Base-by-base conservation (phyloP, 805 yeast genomes). In the Cyberlindnera samutprakarnensis region DNA sequence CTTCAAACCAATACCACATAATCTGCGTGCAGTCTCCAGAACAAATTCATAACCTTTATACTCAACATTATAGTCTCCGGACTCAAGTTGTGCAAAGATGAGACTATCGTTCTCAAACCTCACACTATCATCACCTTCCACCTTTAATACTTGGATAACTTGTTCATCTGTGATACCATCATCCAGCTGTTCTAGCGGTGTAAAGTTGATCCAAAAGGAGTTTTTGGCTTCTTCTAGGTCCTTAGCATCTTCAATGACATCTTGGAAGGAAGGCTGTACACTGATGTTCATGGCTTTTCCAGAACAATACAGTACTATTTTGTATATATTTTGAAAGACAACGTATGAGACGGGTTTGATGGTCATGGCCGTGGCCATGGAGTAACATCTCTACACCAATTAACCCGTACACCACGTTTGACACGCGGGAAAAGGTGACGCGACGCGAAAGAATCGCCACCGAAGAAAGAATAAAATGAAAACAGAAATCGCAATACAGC, bases 201-300 rank as follows among this genome's bases (percentile, higher is more conserved):
- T 29, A 21, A 47, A 18, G 32, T 61, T 64, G 13, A 72, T 47
- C 68, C 74, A 74, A 43, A 72, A 68, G 12, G 38, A 31, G 13
- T 60, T 72, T 18, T 46, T 35, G 0, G 23, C 29, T 0, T 40
- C 30, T 2, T 18, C 36, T 0, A 57, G 61, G 1, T 30, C 12
- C 14, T 32, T 33, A 1, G 61, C 63, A 31, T 68, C 76, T 1
- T 41, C 28, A 12, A 71, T 52, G 7, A 64, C 69, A 2, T 66
- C 72, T 17, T 48, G 44, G 35, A 71, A 68, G 7, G 66, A 51
- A 4, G 64, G 56, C 49, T 75, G 79, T 4, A 71, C 23, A 13
- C 35, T 39, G 3, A 43, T 54, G n/a, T 37, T 28, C 6, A 19
- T 18, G 44, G 45, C 37, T n/a, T n/a, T n/a, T n/a, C n/a, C n/a